Evolutionary conservation across 768 basidiomycete genomes (phyloP), one percentile per base, ranked within the genome.

Genomic region (Leccinum subgranulosum): DNA sequence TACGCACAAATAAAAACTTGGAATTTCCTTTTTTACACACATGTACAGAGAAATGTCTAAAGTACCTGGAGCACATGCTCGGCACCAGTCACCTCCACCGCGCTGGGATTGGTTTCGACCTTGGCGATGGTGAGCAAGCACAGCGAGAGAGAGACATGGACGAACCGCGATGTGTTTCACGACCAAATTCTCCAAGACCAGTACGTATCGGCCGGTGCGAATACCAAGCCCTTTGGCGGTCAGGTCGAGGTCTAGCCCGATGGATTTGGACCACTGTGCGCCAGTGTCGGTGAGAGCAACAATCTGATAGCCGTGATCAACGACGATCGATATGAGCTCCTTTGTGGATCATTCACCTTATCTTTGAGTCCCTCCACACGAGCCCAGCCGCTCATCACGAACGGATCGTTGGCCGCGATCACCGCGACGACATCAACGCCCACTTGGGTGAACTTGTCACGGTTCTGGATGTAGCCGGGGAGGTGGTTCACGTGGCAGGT

Each of bases 131-230:
- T 1, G 21, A 39, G 34, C 57, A 47, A 66, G 59, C 31, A 14
- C 6, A 6, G 14, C 4, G 21, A 33, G 2, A 0, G 3, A 12
- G 8, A 2, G 23, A 62, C 9, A 17, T 63, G 43, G 28, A 73
- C 80, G 51, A 61, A 84, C 87, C 66, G 73, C 81, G 54, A 91
- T 64, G 64, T 87, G 85, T 59, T 81, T 82, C 64, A 93, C 82
- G 59, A 84, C 81, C 53, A 90, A 79, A 66, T 90, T 79, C 48
- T 93, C 86, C 63, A 89, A 64, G 64, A 90, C 73, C 56, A 90
- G 61, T 28, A 84, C 86, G 59, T 83, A 89, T 49, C 87, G 82
- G 25, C 71, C 71, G 33, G 85, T 86, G 52, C 87, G 84, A 45
- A 76, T 64, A 21, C 86, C 86, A 39, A 88, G 64, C 6, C 83